Base-by-base conservation (phyloP, 441 rosid genomes). In the Cnidoscolus chayamansa region DNA sequence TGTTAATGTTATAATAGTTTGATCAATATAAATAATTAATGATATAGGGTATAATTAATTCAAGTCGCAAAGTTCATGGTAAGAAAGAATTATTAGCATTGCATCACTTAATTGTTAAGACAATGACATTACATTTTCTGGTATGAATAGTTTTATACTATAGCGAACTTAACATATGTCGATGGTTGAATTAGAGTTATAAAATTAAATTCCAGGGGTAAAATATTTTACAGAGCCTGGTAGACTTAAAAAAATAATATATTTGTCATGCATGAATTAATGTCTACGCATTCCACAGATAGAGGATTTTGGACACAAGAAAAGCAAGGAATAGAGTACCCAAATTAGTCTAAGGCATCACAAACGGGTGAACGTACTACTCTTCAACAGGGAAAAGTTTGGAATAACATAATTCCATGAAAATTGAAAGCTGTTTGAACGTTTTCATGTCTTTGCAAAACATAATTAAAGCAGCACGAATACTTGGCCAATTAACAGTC, bases 271-370 rank as follows among this genome's bases (percentile, higher is more conserved):
- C 11, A 40, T 37, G 48, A 15, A 62, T 16, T 16, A 4, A 16
- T 40, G 25, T 8, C 8, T 54, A 60, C 1, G 17, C 32, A 60
- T 68, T 16, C 63, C 59, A n/a, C 7, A 5, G 13, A 66, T 58
- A 53, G 37, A 15, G 17, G 20, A 32, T 66, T 58, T 60, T 63
- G 69, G 30, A 10, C 75, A 43, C 63, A 68, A 68, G 43, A 31
- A 73, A 80, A 74, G 81, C 79, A 83, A 80, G 20, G 82, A 76
- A 83, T 74, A 49, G 35, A 25, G 25, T 25, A 25, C 25, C 25
- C 25, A 25, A 25, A 25, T 25, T 25, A 25, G 25, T 25, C 25
- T 25, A 25, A 15, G 20, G 1, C 51, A 16, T 15, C 49, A 8
- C 59, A 40, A 20, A 50, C 54, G 12, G 67, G 17, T 67, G 11